Evolutionary conservation across 1,284 basidiomycete species (phyloP).

Genomic region (Fistulinella staudtii): DNA sequence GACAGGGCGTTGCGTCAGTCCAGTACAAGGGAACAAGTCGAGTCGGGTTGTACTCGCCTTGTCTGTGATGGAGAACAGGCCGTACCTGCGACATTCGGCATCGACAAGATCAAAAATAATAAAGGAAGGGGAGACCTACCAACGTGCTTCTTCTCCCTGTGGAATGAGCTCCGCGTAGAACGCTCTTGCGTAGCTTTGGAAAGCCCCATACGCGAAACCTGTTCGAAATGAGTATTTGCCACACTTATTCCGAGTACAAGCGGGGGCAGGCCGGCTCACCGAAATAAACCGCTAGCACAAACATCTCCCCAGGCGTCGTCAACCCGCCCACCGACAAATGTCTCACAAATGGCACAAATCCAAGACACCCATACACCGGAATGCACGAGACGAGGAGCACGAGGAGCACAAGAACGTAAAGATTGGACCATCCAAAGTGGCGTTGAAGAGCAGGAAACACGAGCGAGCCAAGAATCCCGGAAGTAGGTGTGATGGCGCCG

Average conservation of each 20-base stretch:
- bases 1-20: too few relatives aligned
- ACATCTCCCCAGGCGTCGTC: constrained; percentile 81
- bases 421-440: constrained; percentile 59
- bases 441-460: constrained; percentile 67
- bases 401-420: constrained; percentile 62
- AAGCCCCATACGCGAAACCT: constrained; percentile 73
- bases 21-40: neutral
- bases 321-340: constrained; percentile 60
- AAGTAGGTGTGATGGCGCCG: constrained; percentile 62
- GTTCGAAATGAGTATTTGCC: neutral
- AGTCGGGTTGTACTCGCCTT: too few relatives aligned
- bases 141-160: constrained; percentile 73
- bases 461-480: constrained; percentile 74
- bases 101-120: too few relatives aligned
- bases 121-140: constrained; percentile 38
- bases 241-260: neutral
- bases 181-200: constrained; percentile 78
- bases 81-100: too few relatives aligned
- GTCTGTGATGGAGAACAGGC: constrained; percentile 84
- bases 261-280: constrained; percentile 39
- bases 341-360: constrained; percentile 58
- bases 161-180: constrained; percentile 78
- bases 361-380: constrained; percentile 81
- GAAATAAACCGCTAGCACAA: constrained; percentile 75
- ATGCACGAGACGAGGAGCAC: constrained; percentile 65